Percentiles rank a stretch among this genome's conserved stretches.
Conservation (phyloP, 192 early-diverging fungal species). For the Gigaspora rosea region DNA sequence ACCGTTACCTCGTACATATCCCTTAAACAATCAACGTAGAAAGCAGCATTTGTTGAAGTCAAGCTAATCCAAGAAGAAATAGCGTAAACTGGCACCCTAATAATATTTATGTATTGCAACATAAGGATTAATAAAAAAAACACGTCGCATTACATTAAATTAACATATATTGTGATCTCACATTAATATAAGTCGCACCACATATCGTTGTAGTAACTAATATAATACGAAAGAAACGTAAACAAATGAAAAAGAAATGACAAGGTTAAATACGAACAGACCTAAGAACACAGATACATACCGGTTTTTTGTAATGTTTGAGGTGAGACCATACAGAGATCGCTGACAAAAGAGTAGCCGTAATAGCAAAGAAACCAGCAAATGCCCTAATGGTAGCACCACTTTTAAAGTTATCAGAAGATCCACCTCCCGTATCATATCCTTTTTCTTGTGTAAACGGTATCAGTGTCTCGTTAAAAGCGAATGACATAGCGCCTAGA, state of each 20-base stretch:
- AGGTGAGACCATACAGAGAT: conserved; percentile 58
- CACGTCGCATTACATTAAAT: neutral
- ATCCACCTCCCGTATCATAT: neutral
- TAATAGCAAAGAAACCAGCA: conserved; percentile 52
- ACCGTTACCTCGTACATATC: conserved; percentile 80
- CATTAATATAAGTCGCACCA: conserved; percentile 34
- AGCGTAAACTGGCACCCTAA: conserved; percentile 86
- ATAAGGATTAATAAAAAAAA: conserved; percentile 39
- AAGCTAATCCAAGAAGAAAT: conserved; percentile 79
- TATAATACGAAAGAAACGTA: neutral
- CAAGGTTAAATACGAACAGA: neutral
- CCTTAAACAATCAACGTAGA: conserved; percentile 87
- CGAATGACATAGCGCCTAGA: no score
- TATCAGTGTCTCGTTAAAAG: no score
- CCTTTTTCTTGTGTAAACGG: no score
- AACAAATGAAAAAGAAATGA: neutral
- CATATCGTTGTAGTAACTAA: conserved; percentile 31
- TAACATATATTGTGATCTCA: neutral
- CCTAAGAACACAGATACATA: conserved; percentile 31
- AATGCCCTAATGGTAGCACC: conserved; percentile 4
- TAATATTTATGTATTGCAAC: neutral
- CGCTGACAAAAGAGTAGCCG: conserved; percentile 49
- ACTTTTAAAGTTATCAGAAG: neutral
- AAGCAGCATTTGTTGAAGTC: conserved; percentile 69
- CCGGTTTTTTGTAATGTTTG: conserved; percentile 63